phyloP scores from a whole-genome alignment of 495 filamentous ascomycete genomes.

The Saxophila tyrrhenica region DNA sequence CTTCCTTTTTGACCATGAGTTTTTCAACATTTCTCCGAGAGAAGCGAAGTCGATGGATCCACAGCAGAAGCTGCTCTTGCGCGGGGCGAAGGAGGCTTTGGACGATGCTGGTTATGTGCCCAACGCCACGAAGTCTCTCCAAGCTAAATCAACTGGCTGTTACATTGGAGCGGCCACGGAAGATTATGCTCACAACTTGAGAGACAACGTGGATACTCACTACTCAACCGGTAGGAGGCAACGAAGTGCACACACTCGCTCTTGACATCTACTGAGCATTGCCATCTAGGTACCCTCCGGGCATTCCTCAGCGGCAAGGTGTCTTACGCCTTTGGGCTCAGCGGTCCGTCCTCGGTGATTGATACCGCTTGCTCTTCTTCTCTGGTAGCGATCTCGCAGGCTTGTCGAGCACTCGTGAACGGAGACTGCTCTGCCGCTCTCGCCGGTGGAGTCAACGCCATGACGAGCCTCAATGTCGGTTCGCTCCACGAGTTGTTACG shows the following conservation, averaged over 20 bases:
- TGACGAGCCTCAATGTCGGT: too few relatives aligned
- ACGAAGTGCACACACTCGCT: background rate
- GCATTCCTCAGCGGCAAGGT: constrained; percentile 23
- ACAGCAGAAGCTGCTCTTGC: constrained; percentile 26
- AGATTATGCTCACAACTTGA: constrained; percentile 22
- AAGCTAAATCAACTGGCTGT: constrained; percentile 24
- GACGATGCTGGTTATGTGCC: constrained; percentile 29
- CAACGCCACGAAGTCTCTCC: constrained; percentile 14
- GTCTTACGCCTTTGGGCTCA: constrained; percentile 20
- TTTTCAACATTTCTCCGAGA: constrained; percentile 33
- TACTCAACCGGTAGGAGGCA: background rate
- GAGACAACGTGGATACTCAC: background rate
- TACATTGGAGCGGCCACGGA: constrained; percentile 27
- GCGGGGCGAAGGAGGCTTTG: constrained; percentile 30
- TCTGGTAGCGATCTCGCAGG: constrained; percentile 26
- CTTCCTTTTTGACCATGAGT: constrained; percentile 28
- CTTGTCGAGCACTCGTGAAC: constrained; percentile 29
- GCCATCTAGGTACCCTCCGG: background rate
- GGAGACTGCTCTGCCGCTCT: constrained; percentile 33
- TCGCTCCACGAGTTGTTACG: too few relatives aligned
- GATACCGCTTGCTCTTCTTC: constrained; percentile 34
- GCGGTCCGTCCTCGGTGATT: constrained; percentile 1
- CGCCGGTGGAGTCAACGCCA: constrained; percentile 33
- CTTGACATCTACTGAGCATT: background rate
- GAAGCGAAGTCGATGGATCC: constrained; percentile 31